Evolutionary conservation across 257 asterid genomes (phyloP).

Genomic region (Thymus mandschuricus): DNA sequence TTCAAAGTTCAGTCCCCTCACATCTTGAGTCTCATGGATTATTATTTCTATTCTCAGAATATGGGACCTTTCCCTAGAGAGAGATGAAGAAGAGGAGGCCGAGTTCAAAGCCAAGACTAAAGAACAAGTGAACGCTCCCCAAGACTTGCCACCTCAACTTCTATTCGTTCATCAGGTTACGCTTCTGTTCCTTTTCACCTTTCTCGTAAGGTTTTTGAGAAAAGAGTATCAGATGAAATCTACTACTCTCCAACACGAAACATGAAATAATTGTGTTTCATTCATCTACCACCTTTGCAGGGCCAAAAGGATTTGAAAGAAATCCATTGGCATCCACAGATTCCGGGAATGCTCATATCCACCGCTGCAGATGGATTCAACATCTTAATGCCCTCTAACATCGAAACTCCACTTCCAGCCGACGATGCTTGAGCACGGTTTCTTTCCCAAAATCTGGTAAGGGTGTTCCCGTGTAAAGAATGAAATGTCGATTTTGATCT

Average conservation of each 20-base stretch:
- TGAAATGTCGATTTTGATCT: background rate
- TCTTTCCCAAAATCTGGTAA: background rate
- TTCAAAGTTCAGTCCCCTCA: background rate
- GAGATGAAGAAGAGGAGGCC: constrained; percentile 94
- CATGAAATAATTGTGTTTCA: background rate
- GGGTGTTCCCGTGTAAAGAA: constrained; percentile 5
- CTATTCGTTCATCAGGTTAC: constrained; percentile 95
- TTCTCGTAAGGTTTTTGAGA: background rate
- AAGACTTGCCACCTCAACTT: constrained; percentile 92
- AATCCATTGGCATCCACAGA: constrained; percentile 91
- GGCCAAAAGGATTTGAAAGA: constrained; percentile 98
- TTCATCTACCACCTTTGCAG: constrained; percentile 43
- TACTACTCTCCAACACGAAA: background rate
- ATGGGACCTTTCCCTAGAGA: constrained; percentile 95
- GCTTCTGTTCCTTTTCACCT: background rate
- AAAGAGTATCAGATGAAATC: background rate
- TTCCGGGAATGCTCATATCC: constrained; percentile 88
- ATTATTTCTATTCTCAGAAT: constrained; percentile 45
- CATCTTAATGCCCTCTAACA: constrained; percentile 84
- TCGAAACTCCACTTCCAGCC: constrained; percentile 45
- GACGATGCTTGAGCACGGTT: constrained; percentile 19
- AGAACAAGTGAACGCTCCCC: constrained; percentile 76
- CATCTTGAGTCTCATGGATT: background rate
- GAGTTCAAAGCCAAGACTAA: constrained; percentile 78
- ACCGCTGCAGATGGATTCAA: constrained; percentile 96